These are phyloP conservation scores for Termitomyces sp. DNA, from an alignment of 768 basidiomycete genomes.

Conservation along the genomic window DNA sequence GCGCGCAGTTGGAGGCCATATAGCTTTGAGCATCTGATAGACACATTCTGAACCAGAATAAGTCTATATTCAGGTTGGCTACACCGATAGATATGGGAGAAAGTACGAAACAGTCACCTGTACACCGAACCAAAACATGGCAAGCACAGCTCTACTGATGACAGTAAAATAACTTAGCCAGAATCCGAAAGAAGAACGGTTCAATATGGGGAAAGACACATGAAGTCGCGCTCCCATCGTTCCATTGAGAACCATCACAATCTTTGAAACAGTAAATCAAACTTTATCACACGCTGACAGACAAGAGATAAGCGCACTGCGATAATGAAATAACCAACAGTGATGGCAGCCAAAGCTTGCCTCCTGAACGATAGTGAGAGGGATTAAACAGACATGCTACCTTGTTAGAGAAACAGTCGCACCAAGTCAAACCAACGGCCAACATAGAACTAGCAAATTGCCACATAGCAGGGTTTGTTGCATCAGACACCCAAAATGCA, in stretches of 20 bases:
- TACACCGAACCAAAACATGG: constrained; percentile 81
- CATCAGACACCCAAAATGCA: constrained; percentile 55
- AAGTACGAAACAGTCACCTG: constrained; percentile 48
- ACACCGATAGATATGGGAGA: neutral
- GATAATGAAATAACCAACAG: neutral
- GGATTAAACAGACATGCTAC: neutral
- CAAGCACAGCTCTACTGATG: constrained; percentile 66
- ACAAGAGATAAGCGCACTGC: neutral
- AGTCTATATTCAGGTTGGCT: constrained; percentile 25
- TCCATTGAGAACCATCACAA: constrained; percentile 72
- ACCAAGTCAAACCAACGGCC: constrained; percentile 71
- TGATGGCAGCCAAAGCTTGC: neutral
- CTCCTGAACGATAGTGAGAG: neutral
- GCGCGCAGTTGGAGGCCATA: constrained; percentile 68
- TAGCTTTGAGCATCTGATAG: constrained; percentile 79
- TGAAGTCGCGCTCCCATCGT: constrained; percentile 76
- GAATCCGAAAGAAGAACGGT: constrained; percentile 83
- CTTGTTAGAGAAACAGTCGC: constrained; percentile 4
- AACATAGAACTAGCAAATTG: constrained; percentile 75
- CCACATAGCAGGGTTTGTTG: constrained; percentile 46
- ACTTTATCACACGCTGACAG: no score
- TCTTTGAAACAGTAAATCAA: constrained; percentile 3
- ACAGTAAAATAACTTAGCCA: constrained; percentile 88
- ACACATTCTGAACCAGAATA: constrained; percentile 65
- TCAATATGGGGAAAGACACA: constrained; percentile 69